These are phyloP conservation scores for Lentinula sp. DNA, from an alignment of 768 basidiomycete species.

Conservation along the genomic window DNA sequence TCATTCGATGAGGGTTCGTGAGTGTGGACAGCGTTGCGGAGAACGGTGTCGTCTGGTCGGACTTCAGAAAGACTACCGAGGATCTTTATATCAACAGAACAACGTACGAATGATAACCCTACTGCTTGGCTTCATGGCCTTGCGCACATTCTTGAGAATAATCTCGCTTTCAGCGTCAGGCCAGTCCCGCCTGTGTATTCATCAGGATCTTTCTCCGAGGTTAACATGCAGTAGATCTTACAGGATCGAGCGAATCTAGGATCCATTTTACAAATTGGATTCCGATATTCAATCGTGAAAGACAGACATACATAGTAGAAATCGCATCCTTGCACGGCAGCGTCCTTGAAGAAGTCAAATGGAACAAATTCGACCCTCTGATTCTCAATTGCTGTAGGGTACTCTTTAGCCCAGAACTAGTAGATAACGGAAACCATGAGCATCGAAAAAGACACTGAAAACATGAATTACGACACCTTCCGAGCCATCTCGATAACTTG, in stretches of 20 bases:
- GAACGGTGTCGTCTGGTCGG: conserved; percentile 31
- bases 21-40: conserved; percentile 20
- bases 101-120: conserved; percentile 31
- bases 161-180: conserved; percentile 25
- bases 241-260: conserved; percentile 30
- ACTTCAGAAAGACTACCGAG: not conserved
- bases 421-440: not conserved
- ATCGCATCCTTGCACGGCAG: conserved; percentile 28
- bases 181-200: conserved; percentile 33
- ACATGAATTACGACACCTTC: not conserved
- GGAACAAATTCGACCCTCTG: conserved; percentile 28
- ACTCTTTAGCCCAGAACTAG: conserved; percentile 25
- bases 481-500: conserved; percentile 23
- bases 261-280: not conserved
- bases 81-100: not conserved
- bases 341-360: conserved; percentile 32
- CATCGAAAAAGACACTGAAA: not conserved
- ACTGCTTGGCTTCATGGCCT: conserved; percentile 27
- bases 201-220: not conserved
- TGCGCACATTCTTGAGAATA: conserved; percentile 28
- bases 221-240: conserved; percentile 12
- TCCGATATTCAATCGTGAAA: not conserved
- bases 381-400: conserved; percentile 28
- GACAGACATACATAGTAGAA: conserved; percentile 33
- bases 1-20: not conserved